These are phyloP conservation scores for Tolypocladium tropicale DNA, from an alignment of 2,329 filamentous ascomycete genomes.

Conservation along the genomic window DNA sequence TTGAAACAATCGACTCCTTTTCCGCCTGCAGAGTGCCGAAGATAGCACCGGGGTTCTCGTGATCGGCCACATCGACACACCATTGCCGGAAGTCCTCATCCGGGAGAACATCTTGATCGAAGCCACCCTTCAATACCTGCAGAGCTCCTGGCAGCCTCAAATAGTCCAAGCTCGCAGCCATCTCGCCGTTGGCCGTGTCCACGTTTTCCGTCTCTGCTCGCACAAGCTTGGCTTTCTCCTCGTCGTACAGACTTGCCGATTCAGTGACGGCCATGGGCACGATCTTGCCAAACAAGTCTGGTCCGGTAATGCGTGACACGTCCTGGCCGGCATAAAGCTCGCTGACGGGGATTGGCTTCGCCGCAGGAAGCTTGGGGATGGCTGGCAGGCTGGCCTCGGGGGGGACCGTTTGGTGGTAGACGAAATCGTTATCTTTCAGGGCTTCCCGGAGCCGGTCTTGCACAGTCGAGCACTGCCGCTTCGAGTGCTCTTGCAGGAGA, in stretches of 20 bases:
- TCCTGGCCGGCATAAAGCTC: slow-evolving; percentile 96
- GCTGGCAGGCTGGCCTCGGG: slow-evolving; percentile 70
- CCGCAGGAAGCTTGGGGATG: slow-evolving; percentile 84
- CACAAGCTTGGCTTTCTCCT: slow-evolving; percentile 94
- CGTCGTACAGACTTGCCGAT: slow-evolving; percentile 92
- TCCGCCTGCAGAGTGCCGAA: slow-evolving; percentile 72
- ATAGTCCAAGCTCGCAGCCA: slow-evolving; percentile 92
- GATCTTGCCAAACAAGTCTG: slow-evolving; percentile 94
- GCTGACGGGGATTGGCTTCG: slow-evolving; percentile 93
- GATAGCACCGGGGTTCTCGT: slow-evolving; percentile 66
- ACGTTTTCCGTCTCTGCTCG: slow-evolving; percentile 89
- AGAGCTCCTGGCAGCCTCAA: slow-evolving; percentile 80
- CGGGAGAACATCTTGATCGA: slow-evolving; percentile 78
- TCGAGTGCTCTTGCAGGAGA: slow-evolving; percentile 69
- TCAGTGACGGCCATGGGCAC: slow-evolving; percentile 94
- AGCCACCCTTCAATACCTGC: slow-evolving; percentile 84
- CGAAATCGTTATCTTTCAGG: slow-evolving; percentile 92
- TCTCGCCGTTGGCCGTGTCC: slow-evolving; percentile 86
- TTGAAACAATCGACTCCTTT: slow-evolving; percentile 62
- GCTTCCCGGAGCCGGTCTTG: slow-evolving; percentile 71
- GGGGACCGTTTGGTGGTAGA: slow-evolving; percentile 90
- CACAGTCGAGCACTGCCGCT: slow-evolving; percentile 68
- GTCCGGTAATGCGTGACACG: slow-evolving; percentile 91
- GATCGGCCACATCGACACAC: slow-evolving; percentile 86
- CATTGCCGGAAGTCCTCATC: slow-evolving; percentile 89